Conservation (phyloP, 2,329 filamentous ascomycete species). For the Fusarium euwallaceae region DNA sequence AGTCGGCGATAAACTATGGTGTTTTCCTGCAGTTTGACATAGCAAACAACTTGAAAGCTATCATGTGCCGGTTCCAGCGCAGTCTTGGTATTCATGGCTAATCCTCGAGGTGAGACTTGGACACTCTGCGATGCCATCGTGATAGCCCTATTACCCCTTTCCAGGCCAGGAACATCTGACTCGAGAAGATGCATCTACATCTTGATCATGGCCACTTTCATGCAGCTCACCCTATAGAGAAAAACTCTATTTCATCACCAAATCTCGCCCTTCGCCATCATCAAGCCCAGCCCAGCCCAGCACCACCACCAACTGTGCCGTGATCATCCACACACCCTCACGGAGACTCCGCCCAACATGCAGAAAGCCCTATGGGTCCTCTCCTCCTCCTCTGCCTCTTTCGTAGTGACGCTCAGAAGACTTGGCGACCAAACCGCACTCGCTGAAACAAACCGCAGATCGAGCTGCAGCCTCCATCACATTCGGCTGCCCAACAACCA, state of each 20-base stretch:
- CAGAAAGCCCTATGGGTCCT: neutral
- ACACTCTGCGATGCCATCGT: neutral
- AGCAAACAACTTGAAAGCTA: neutral
- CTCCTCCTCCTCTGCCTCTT: neutral
- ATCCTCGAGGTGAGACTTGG: neutral
- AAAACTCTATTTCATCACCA: slow-evolving; percentile 11
- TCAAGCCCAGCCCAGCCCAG: neutral
- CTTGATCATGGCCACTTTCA: neutral
- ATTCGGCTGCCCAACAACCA: slow-evolving; percentile 2
- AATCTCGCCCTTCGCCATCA: neutral
- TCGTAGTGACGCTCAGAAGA: neutral
- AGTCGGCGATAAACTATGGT: neutral
- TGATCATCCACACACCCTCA: slow-evolving; percentile 10
- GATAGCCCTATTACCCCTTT: neutral
- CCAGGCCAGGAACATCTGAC: neutral
- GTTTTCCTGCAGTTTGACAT: neutral
- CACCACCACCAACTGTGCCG: neutral
- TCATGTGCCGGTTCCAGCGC: neutral
- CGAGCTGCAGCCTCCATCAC: slow-evolving; percentile 7
- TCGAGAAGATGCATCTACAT: neutral
- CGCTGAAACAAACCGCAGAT: neutral
- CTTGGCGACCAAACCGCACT: neutral
- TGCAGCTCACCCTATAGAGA: neutral
- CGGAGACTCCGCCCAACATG: neutral
- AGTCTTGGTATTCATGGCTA: neutral